A percentile compares a stretch with the other conserved stretches of the same genome.
These are phyloP conservation scores for Tylopilus cervinicoccineus DNA, from an alignment of 768 basidiomycete species.

Conservation along the genomic window DNA sequence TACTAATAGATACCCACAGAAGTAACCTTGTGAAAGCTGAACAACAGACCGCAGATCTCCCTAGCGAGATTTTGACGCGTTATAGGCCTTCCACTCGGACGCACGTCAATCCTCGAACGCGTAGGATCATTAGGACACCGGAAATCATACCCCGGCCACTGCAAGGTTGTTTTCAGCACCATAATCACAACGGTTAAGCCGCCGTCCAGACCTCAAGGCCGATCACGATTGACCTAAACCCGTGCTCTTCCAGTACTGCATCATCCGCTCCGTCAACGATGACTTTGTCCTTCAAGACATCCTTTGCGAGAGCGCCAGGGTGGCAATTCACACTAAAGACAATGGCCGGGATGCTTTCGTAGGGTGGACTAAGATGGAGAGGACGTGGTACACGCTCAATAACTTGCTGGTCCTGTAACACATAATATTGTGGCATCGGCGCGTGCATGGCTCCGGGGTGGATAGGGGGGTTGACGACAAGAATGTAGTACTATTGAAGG, in stretches of 20 bases:
- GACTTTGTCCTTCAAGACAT: constrained; percentile 8
- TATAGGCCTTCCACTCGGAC: constrained; percentile 2
- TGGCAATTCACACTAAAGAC: constrained; percentile 17
- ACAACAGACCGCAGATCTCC: constrained; percentile 14
- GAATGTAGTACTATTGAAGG: constrained; percentile 12
- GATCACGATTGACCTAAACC: constrained; percentile 21
- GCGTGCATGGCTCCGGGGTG: constrained; percentile 15
- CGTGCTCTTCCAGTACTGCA: constrained; percentile 8
- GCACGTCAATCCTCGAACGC: constrained; percentile 13
- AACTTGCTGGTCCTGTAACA: constrained; percentile 14
- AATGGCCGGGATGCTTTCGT: constrained; percentile 14
- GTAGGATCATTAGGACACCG: not conserved
- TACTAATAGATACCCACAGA: constrained; percentile 4
- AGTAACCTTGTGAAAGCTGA: not conserved
- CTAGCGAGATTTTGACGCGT: constrained; percentile 21
- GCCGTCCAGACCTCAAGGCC: constrained; percentile 17
- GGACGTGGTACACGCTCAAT: constrained; percentile 22
- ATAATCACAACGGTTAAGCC: not conserved
- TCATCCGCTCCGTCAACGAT: constrained; percentile 19
- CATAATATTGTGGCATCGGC: constrained; percentile 18
- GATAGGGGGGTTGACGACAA: constrained; percentile 10
- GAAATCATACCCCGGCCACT: constrained; percentile 7
- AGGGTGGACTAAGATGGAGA: constrained; percentile 4
- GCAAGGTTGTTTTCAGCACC: not conserved
- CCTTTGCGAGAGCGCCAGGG: constrained; percentile 17